These are phyloP conservation scores for Acidiella bohemica DNA, from an alignment of 495 filamentous ascomycete genomes.

Conservation along the genomic window DNA sequence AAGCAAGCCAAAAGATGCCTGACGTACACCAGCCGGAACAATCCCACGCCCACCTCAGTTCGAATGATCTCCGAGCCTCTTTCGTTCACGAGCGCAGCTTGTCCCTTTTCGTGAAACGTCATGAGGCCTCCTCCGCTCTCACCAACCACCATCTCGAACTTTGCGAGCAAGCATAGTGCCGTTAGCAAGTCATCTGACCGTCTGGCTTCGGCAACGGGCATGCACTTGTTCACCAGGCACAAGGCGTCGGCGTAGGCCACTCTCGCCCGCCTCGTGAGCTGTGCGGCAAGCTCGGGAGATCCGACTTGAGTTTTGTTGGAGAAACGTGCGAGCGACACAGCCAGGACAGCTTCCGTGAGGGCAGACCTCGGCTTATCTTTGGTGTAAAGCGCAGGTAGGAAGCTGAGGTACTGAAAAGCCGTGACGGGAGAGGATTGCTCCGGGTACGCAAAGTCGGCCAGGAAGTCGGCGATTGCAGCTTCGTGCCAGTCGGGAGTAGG, in stretches of 20 bases:
- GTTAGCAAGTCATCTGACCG: background rate
- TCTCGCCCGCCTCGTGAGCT: background rate
- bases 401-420: background rate
- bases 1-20: background rate
- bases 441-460: background rate
- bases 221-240: background rate
- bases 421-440: background rate
- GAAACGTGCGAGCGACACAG: background rate
- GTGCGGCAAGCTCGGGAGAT: background rate
- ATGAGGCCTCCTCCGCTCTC: background rate
- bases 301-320: background rate
- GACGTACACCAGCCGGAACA: conserved; percentile 1
- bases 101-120: background rate
- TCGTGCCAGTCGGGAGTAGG: background rate
- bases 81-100: background rate
- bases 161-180: background rate
- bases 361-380: background rate
- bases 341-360: background rate
- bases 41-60: background rate
- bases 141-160: background rate
- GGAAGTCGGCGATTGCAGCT: background rate
- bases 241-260: background rate
- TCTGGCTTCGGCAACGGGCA: background rate
- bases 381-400: background rate
- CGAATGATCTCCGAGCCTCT: background rate